Evolutionary conservation across 2,329 filamentous ascomycete species (phyloP).

Genomic region (Fusarium sp.): DNA sequence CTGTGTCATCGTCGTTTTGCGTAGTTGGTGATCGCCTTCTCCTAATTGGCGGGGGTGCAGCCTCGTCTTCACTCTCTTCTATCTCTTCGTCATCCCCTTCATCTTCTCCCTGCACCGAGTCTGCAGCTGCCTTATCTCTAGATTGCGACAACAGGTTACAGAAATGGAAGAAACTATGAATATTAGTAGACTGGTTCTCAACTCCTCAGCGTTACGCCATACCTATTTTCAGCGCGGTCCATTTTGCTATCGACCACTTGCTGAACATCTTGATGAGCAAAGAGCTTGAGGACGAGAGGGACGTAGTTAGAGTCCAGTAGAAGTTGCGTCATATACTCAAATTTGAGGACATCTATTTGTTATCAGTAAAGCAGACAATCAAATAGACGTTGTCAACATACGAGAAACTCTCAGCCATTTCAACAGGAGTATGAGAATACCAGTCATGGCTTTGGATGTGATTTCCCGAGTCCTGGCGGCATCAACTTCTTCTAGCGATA

Average conservation of each 20-base stretch:
- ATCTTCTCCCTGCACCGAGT: conserved; percentile 47
- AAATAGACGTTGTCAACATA: conserved; percentile 56
- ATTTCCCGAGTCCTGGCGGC: conserved; percentile 84
- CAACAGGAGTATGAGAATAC: conserved; percentile 82
- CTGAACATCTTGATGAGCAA: conserved; percentile 93
- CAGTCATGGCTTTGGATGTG: conserved; percentile 89
- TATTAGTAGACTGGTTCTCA: neutral
- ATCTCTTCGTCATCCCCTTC: conserved; percentile 47
- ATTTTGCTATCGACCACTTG: conserved; percentile 86
- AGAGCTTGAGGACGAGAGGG: conserved; percentile 88
- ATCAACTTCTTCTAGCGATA: conserved; percentile 79
- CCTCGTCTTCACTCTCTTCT: conserved; percentile 75
- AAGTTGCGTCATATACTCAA: conserved; percentile 93
- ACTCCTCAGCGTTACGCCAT: conserved; percentile 35
- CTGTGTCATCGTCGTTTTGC: conserved; percentile 41
- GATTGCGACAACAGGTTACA: conserved; percentile 74
- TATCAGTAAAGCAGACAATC: conserved; percentile 19
- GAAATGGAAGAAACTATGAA: conserved; percentile 83
- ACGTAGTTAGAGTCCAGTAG: conserved; percentile 95
- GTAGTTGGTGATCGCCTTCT: conserved; percentile 58
- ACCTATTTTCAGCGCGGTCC: conserved; percentile 84
- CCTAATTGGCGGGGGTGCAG: conserved; percentile 83
- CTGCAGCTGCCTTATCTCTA: conserved; percentile 47
- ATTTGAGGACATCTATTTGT: conserved; percentile 82
- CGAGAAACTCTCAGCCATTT: conserved; percentile 98